These are phyloP conservation scores for Boletus pseudopeckii DNA, from an alignment of 768 basidiomycete genomes.

Conservation along the genomic window DNA sequence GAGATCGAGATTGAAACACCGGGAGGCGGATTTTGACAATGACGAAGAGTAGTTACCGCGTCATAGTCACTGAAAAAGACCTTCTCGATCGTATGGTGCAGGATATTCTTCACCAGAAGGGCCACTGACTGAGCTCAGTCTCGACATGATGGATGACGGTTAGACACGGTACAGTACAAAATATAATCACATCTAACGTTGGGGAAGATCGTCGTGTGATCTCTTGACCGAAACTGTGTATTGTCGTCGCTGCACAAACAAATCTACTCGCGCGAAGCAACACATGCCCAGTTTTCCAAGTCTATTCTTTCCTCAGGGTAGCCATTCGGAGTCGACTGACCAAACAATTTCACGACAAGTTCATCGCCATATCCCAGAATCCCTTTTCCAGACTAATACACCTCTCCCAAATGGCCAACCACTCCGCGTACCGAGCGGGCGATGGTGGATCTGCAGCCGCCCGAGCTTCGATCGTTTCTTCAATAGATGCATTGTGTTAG, in stretches of 20 bases:
- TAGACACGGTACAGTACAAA: background rate
- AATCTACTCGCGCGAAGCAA: background rate
- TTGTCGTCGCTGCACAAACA: background rate
- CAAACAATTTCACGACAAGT: constrained; percentile 5
- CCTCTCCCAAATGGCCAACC: constrained; percentile 68
- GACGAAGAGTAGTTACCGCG: background rate
- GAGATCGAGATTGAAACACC: constrained; percentile 36
- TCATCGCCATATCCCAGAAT: constrained; percentile 81
- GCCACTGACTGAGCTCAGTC: background rate
- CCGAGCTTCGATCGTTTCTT: constrained; percentile 72
- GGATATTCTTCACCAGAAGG: background rate
- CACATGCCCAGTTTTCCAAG: background rate
- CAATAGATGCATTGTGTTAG: background rate
- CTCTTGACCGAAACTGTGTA: background rate
- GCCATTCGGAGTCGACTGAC: background rate
- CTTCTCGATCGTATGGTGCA: background rate
- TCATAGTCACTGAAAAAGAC: background rate
- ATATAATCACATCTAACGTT: background rate
- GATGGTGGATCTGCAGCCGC: constrained; percentile 65
- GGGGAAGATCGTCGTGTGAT: background rate
- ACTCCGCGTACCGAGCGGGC: constrained; percentile 53
- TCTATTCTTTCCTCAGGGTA: too few species aligned
- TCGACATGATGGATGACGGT: background rate
- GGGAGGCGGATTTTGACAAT: background rate
- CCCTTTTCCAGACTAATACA: constrained; percentile 76